These are phyloP conservation scores for Colletotrichum filicis DNA, from an alignment of 2,329 filamentous ascomycete genomes.

Conservation along the genomic window DNA sequence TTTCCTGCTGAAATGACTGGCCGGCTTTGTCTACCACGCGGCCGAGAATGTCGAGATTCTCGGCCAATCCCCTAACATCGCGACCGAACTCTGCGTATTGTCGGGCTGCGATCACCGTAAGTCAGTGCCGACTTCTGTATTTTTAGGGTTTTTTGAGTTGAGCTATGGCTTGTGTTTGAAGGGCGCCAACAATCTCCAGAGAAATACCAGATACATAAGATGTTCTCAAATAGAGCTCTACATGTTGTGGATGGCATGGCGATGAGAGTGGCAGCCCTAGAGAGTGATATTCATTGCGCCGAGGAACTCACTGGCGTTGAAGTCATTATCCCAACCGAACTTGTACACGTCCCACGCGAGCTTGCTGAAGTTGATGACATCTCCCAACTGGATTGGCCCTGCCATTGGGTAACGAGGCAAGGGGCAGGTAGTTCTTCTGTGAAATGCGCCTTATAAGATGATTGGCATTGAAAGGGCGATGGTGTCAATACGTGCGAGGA, in stretches of 20 bases:
- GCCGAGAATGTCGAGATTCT: conserved; percentile 45
- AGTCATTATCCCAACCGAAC: conserved; percentile 45
- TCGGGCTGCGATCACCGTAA: conserved; percentile 36
- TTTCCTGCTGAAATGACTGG: conserved; percentile 40
- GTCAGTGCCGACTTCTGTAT: background rate
- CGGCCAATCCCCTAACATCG: conserved; percentile 44
- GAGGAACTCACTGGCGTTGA: conserved; percentile 45
- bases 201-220: background rate
- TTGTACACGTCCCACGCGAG: conserved; percentile 47
- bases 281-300: background rate
- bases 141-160: background rate
- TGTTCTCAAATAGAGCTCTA: background rate
- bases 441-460: conserved; percentile 13
- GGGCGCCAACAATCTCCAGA: background rate
- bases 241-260: background rate
- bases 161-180: background rate
- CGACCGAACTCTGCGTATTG: conserved; percentile 47
- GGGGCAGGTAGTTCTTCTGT: background rate
- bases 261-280: background rate
- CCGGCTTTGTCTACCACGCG: conserved; percentile 43
- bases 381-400: conserved; percentile 41
- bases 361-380: conserved; percentile 44
- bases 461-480: conserved; percentile 6
- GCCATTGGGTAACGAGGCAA: conserved; percentile 21
- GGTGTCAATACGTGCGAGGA: conserved; percentile 9